Percentiles rank a stretch among this genome's conserved stretches.
phyloP scores from a whole-genome alignment of 163 green algal species.

The Chlorella variabilis region DNA sequence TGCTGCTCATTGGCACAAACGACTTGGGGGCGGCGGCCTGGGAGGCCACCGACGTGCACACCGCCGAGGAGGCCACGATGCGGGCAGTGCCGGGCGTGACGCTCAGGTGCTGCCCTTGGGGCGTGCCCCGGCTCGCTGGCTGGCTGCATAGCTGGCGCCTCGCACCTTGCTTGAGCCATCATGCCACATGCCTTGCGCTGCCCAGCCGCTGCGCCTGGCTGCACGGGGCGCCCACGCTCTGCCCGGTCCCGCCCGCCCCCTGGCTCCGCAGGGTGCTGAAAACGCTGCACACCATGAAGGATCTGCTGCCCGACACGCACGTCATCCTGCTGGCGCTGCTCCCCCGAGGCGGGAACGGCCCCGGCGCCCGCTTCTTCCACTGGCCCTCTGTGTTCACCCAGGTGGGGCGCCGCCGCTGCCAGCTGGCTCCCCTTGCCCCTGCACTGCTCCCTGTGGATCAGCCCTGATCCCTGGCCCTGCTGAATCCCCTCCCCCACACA shows the following conservation, averaged over 20 bases:
- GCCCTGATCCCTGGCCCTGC: no score
- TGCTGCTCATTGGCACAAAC: conserved; percentile 61
- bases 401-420: no score
- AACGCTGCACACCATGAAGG: conserved; percentile 31
- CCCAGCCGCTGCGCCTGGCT: no score
- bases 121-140: background rate
- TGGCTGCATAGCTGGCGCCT: no score
- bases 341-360: conserved; percentile 34
- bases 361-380: background rate
- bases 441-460: no score
- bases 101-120: background rate
- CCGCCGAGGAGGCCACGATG: background rate
- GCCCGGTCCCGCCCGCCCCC: no score
- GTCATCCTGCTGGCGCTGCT: conserved; percentile 50
- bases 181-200: no score
- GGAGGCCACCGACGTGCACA: background rate
- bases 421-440: no score
- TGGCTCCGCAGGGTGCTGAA: conserved; percentile 43
- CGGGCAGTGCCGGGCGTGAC: conserved; percentile 28
- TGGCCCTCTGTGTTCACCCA: conserved; percentile 44
- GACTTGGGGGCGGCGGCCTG: conserved; percentile 39
- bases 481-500: no score
- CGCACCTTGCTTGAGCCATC: no score
- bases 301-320: conserved; percentile 30
- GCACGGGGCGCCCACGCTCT: no score